A percentile compares a stretch with the other conserved stretches of the same genome.
These are phyloP conservation scores for Salicornia ramosissima DNA, from an alignment of 148 eudicot species.

Conservation along the genomic window DNA sequence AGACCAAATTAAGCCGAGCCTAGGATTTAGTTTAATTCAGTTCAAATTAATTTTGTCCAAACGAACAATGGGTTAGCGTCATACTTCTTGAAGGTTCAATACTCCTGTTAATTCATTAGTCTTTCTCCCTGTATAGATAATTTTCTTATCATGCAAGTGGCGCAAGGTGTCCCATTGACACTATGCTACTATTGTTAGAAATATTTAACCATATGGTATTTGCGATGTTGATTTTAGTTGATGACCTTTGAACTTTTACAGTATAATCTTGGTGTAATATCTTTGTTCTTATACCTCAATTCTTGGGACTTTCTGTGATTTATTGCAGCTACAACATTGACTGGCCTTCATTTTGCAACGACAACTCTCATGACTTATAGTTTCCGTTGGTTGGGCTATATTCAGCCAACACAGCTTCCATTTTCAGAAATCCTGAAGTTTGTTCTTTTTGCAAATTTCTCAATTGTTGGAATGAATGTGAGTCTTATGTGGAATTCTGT, in stretches of 20 bases:
- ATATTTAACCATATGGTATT: not conserved
- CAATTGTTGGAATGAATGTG: constrained; percentile 80
- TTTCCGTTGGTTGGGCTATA: constrained; percentile 57
- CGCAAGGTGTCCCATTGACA: not conserved
- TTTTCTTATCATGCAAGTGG: not conserved
- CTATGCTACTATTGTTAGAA: not conserved
- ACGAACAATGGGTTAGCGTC: no score
- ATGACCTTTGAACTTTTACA: not conserved
- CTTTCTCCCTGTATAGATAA: no score
- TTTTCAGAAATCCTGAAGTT: constrained; percentile 51
- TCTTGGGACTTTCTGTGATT: not conserved
- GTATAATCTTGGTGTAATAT: not conserved
- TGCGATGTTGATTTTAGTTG: not conserved
- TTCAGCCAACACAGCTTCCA: constrained; percentile 57
- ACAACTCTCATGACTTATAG: constrained; percentile 59
- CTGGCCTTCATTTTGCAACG: constrained; percentile 70
- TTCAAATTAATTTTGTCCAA: no score
- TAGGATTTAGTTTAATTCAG: no score
- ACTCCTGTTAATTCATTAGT: not conserved
- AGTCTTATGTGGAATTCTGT: constrained; percentile 91
- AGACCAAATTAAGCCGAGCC: no score
- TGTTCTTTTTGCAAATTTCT: constrained; percentile 73
- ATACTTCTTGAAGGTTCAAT: not conserved
- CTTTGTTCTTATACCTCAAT: not conserved
- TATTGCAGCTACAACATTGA: constrained; percentile 72